Evolutionary conservation across 768 basidiomycete genomes (phyloP).

Genomic region (Suillus americanus): DNA sequence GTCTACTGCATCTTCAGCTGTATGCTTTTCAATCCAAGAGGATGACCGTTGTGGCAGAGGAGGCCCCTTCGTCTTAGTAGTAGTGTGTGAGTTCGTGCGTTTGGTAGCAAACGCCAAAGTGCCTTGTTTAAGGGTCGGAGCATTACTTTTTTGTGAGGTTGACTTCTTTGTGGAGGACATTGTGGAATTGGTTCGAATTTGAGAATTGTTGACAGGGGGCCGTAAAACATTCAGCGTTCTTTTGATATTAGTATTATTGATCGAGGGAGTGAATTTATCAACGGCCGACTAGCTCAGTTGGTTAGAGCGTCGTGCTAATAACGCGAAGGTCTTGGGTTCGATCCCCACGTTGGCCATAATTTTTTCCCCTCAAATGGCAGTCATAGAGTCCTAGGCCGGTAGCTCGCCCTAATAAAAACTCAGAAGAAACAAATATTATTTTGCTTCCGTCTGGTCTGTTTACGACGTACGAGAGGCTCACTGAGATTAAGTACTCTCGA

Average conservation of each 20-base stretch:
- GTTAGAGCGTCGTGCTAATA: constrained; percentile 55
- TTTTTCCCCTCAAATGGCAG: no score
- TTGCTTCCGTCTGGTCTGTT: no score
- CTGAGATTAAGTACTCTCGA: neutral
- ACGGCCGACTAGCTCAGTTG: constrained; percentile 48
- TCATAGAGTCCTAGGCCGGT: no score
- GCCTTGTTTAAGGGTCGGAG: constrained; percentile 40
- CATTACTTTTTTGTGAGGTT: neutral
- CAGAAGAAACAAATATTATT: no score
- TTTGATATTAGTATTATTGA: neutral
- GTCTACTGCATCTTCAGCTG: constrained; percentile 1
- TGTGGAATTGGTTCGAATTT: neutral
- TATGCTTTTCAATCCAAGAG: constrained; percentile 6
- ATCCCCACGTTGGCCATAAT: constrained; percentile 62
- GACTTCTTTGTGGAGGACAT: neutral
- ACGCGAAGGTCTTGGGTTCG: constrained; percentile 73
- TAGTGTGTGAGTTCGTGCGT: constrained; percentile 35
- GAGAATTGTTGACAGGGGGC: neutral
- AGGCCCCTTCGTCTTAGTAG: constrained; percentile 20
- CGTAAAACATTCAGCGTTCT: neutral
- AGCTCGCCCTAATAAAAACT: no score
- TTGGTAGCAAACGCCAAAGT: constrained; percentile 48
- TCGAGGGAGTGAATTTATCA: rapidly evolving
- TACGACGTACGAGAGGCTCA: no score
- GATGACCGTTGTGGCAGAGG: neutral